A percentile compares a stretch with the other conserved stretches of the same genome.
These are phyloP conservation scores for Trichophaea hybrida DNA, from an alignment of 2,329 filamentous ascomycete genomes.

Conservation along the genomic window DNA sequence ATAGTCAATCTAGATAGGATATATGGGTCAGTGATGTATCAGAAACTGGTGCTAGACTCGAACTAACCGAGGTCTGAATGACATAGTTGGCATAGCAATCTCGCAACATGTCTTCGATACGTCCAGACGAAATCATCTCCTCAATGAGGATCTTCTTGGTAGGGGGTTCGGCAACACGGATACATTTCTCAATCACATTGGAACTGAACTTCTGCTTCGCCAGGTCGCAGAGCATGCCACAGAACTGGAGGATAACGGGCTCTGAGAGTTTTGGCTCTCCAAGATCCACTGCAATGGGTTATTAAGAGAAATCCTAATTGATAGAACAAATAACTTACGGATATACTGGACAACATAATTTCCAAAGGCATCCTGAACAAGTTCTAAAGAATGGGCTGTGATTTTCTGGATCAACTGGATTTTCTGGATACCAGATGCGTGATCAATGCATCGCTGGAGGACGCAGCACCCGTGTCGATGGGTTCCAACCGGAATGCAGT, in stretches of 20 bases:
- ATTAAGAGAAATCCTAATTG: not conserved
- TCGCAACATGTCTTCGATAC: slow-evolving; percentile 77
- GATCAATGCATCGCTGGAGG: slow-evolving; percentile 93
- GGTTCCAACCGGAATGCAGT: slow-evolving; percentile 83
- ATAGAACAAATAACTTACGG: slow-evolving; percentile 29
- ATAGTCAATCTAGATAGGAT: slow-evolving; percentile 48
- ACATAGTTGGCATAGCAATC: slow-evolving; percentile 97
- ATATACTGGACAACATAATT: slow-evolving; percentile 99
- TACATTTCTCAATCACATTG: slow-evolving; percentile 93
- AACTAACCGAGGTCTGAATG: slow-evolving; percentile 62
- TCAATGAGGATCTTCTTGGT: slow-evolving; percentile 71
- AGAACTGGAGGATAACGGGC: slow-evolving; percentile 70
- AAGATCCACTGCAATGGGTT: slow-evolving; percentile 47
- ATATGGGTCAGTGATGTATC: slow-evolving; percentile 11
- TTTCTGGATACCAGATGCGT: slow-evolving; percentile 82
- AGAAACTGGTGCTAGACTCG: slow-evolving; percentile 2
- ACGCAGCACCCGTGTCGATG: slow-evolving; percentile 97
- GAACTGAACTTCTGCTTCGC: slow-evolving; percentile 99
- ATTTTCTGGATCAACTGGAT: slow-evolving; percentile 73
- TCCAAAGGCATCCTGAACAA: slow-evolving; percentile 93
- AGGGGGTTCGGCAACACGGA: slow-evolving; percentile 63
- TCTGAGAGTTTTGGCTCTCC: slow-evolving; percentile 79
- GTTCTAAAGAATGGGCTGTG: slow-evolving; percentile 68
- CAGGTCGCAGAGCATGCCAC: slow-evolving; percentile 51
- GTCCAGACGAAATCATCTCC: slow-evolving; percentile 57